Evolutionary conservation across 2,329 filamentous ascomycete species (phyloP), one percentile per base, ranked within the genome.

Genomic region (Arthrobotrys megalospora): DNA sequence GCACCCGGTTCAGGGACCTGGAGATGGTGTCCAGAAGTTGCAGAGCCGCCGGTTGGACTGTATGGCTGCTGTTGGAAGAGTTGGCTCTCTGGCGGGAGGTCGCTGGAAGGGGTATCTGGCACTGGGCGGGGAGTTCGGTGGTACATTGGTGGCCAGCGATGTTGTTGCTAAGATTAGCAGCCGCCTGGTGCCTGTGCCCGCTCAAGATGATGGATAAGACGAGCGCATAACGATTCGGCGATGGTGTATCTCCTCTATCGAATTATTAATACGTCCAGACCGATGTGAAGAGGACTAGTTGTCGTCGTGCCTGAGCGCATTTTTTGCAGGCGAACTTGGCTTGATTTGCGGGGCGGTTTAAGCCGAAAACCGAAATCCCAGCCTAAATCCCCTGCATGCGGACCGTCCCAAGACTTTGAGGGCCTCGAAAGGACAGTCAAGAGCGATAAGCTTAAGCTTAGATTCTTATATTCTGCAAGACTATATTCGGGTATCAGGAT

Each of bases 41-140:
- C 60, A 36, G 62, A 52, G 38, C 14, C 16, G 21, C 16, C 60
- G 19, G 32, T n/a, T n/a, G 60, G 36, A 11, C 52, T 45, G 14
- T 45, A 24, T 3, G 16, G 36, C 19, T 52, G 75, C 38, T 72
- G 75, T 78, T 78, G 75, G 67, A 64, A 68, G 24, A 55, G 67
- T 72, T 72, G 62, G 75, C 72, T 72, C 24, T 78, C 75, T 12
- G 47, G 53, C 24, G 75, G 75, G 43, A 68, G 62, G 43, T 53
- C 71, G 75, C 62, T 64, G 67, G 62, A 72, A 7, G 75, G 75
- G 19, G 75, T 78, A 45, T 66, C 75, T 24, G 75, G 75, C 38
- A 72, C 67, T 24, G 75, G 67, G 52, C 75, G 75, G 60, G 75
- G 63, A 10, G 75, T 78, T 66, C 75, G 75, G 63, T 78, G 75